Base-by-base conservation (phyloP, 1,139 yeast species). In the Arxiozyma bovina region DNA sequence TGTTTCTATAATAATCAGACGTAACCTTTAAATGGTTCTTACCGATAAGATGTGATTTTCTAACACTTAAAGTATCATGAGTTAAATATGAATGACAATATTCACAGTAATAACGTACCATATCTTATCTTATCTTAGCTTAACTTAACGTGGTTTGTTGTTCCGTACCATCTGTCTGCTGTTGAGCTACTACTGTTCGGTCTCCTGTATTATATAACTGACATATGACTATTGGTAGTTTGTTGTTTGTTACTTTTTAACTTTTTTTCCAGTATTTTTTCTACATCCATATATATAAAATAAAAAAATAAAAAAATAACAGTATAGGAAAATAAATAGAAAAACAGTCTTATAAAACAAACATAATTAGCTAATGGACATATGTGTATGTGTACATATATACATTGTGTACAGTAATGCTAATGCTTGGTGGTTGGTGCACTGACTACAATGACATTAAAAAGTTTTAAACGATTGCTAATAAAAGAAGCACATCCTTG, bases 1-100 rank as follows among this genome's bases (percentile, higher is more conserved):
- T 63, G 58, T 65, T 66, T 38, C 66, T 55, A 54, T 87, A 90
- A 72, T 88, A 90, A 58, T 85, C 87, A 56, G 90, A 82, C 57
- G 87, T 88, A 56, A 80, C 77, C 61, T 80, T 78, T 52, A 87
- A 76, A 68, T 91, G 98, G 67, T 87, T 85, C 63, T 81, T 81
- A 17, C 98, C 98, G 51, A 79, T 74, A 51, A 87, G 72, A 70
- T 91, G 98, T 46, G 91, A 84, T 65, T 86, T 84, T 48, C 96
- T 74, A 53, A 90, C 97, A 72, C 95, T 86, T 67, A 83, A 76
- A 38, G 96, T 86, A 70, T 89, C 96, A 67, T 90, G 97, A 1
- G 96, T 90, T 57, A 90, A 75, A 64, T 86, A 85, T 25, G 91
- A 82, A 70, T 83, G 84, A 69, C 97, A 90, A 67, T 89, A 90